Percentiles rank a stretch among this genome's conserved stretches.
Conservation (phyloP, 75 land plant genomes). For the Sequoia sempervirens region DNA sequence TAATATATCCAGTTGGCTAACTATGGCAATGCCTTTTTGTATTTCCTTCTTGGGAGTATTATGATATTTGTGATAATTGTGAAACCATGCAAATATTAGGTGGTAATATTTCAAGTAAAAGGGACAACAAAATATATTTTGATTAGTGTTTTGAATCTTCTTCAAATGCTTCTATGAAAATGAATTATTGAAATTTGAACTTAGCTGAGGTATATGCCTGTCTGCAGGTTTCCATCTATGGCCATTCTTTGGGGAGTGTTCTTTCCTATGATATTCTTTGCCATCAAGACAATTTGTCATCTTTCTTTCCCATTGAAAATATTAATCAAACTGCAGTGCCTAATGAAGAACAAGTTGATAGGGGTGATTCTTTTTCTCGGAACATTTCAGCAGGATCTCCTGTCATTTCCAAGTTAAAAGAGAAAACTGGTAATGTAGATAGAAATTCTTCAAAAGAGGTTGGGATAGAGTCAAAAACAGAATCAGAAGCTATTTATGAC, state of each 20-base stretch:
- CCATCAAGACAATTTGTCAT: constrained; percentile 67
- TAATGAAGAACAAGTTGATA: constrained; percentile 6
- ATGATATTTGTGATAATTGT: not conserved
- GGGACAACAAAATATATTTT: not conserved
- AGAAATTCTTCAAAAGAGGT: not conserved
- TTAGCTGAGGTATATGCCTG: not conserved
- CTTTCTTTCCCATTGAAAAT: constrained; percentile 54
- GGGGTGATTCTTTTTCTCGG: not conserved
- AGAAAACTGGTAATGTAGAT: not conserved
- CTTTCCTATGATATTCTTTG: constrained; percentile 98
- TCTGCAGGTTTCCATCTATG: constrained; percentile 89
- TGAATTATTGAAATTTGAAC: constrained; percentile 7
- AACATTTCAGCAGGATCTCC: constrained; percentile 2
- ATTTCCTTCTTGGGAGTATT: not conserved
- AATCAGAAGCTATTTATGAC: constrained; percentile 2
- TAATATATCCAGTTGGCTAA: not conserved
- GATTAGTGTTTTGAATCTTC: not conserved
- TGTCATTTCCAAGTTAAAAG: not conserved
- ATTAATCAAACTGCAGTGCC: constrained; percentile 19
- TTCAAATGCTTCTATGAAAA: not conserved
- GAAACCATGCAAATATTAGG: not conserved
- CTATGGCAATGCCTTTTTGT: not conserved
- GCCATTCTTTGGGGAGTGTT: constrained; percentile 98
- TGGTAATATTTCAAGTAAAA: not conserved
- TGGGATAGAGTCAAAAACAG: not conserved